Percentiles rank a stretch among this genome's conserved stretches.
Evolutionary conservation across 768 basidiomycete species (phyloP).

Genomic region (Pulveroboletus ravenelii): DNA sequence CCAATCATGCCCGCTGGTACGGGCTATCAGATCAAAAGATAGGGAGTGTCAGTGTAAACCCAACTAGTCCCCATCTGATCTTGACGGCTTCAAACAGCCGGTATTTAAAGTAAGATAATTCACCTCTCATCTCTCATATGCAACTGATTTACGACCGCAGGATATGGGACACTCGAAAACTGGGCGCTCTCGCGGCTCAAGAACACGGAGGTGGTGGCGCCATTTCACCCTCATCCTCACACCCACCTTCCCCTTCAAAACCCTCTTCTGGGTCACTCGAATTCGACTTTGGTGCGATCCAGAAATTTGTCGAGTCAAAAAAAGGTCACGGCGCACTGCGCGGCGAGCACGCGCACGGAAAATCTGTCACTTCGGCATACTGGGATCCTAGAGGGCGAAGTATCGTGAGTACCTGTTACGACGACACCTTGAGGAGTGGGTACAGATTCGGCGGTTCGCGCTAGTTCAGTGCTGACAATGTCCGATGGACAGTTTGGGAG

Average conservation of each 20-base stretch:
- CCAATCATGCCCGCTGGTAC: constrained; percentile 55
- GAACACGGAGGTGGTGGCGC: constrained; percentile 16
- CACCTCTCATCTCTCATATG: neutral
- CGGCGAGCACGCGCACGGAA: constrained; percentile 63
- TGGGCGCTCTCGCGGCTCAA: constrained; percentile 40
- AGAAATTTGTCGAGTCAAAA: constrained; percentile 46
- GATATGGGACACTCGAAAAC: constrained; percentile 76
- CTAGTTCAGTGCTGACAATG: constrained; percentile 7
- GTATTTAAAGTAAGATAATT: constrained; percentile 51
- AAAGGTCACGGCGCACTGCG: constrained; percentile 53
- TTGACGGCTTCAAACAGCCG: constrained; percentile 77
- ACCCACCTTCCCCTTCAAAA: constrained; percentile 16
- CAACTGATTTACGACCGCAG: constrained; percentile 33
- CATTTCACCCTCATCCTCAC: no score
- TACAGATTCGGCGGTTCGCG: constrained; percentile 3
- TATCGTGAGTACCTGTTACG: constrained; percentile 83
- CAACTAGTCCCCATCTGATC: constrained; percentile 57
- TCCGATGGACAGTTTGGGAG: constrained; percentile 63
- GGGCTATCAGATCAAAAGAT: constrained; percentile 68
- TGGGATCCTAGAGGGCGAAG: constrained; percentile 80
- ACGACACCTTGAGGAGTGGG: constrained; percentile 69
- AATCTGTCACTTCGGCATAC: constrained; percentile 77
- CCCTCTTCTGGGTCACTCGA: constrained; percentile 20
- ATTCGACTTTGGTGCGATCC: constrained; percentile 40
- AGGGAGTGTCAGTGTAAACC: constrained; percentile 77